These are phyloP conservation scores for Lactuca sativa DNA, from an alignment of 129 eudicot genomes.

Conservation along the genomic window DNA sequence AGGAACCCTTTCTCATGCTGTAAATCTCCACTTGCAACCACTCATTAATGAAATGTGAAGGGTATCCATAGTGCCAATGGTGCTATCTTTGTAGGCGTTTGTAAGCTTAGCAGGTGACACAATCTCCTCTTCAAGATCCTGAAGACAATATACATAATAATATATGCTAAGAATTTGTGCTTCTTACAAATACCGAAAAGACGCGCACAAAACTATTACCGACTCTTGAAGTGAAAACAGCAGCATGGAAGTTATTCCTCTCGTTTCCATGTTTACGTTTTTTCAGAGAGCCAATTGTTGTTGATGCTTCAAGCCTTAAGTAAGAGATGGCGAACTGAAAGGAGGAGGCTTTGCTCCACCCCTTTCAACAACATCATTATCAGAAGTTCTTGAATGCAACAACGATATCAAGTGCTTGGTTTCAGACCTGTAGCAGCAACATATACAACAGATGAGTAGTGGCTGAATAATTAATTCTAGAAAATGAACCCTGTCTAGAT, in stretches of 20 bases:
- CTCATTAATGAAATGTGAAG: not conserved
- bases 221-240: not conserved
- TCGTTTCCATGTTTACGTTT: conserved; percentile 2
- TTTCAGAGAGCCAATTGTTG: not conserved
- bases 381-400: conserved; percentile 1
- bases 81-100: too few relatives aligned
- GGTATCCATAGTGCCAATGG: too few relatives aligned
- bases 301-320: not conserved
- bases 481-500: too few relatives aligned
- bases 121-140: not conserved
- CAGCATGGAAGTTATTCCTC: not conserved
- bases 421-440: not conserved
- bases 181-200: not conserved
- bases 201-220: not conserved
- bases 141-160: not conserved
- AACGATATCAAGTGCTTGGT: not conserved
- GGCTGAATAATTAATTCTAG: too few relatives aligned
- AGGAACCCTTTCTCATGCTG: not conserved
- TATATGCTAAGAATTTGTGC: too few relatives aligned
- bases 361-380: not conserved
- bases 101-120: not conserved
- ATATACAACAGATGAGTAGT: too few relatives aligned
- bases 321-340: not conserved
- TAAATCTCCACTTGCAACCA: not conserved
- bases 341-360: too few relatives aligned